Evolutionary conservation across 2,329 filamentous ascomycete species (phyloP), one percentile per base, ranked within the genome.

Genomic region (Alternaria infectoria): DNA sequence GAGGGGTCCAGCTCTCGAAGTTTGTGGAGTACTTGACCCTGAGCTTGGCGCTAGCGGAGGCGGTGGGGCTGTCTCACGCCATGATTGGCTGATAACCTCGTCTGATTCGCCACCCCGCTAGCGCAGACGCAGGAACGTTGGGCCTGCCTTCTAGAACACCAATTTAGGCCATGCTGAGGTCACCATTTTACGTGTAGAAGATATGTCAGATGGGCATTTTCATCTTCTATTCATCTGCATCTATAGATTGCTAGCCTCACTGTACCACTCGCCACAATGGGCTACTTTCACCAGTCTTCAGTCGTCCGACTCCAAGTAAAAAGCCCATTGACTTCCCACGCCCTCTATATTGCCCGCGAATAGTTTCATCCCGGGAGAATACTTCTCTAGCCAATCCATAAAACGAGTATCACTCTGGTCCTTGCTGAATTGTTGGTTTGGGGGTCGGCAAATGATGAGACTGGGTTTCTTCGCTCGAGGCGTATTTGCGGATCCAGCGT

Each of bases 21-120:
- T 44, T 57, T 59, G 59, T 58, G 60, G 56, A 62, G 60, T 59
- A 46, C 25, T 59, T 64, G 57, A 57, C 61, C 57, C 54, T 63
- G 57, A 57, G 47, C 51, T 51, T 23, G 54, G 63, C 57, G 49
- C 54, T 57, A 45, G 47, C 12, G 57, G 36, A 64, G 60, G 60
- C 46, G 44, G 64, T 64, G 61, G 61, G 54, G 21, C 43, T 1
- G n/a, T 25, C 11, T 58, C 62, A 55, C 32, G 17, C 47, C 63
- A 63, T 56, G 55, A 49, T 65, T 65, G 63, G 63, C 56, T 65
- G 62, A 65, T 21, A 25, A 25, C 7, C 46, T 43, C 40, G 15
- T 5, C n/a, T 5, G 7, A 4, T 23, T 62, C 56, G 60, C 60
- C 60, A 62, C 60, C 44, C 55, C 56, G 45, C 56, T 54, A 59